These are phyloP conservation scores for Pseudognaphalium luteoalbum DNA, from an alignment of 129 eudicot genomes.

Conservation along the genomic window DNA sequence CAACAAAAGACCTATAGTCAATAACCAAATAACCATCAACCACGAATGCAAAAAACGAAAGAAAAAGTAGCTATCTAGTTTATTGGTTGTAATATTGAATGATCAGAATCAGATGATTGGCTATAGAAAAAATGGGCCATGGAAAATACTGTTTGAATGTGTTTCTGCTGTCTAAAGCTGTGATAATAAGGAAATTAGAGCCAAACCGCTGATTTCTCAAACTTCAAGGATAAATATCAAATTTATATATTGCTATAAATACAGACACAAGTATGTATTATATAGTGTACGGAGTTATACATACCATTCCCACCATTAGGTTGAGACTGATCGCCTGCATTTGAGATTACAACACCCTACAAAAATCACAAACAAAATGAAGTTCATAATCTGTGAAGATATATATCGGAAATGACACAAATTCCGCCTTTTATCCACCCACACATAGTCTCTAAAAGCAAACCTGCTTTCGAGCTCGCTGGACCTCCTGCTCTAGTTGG, in stretches of 20 bases:
- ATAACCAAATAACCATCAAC: too few species aligned
- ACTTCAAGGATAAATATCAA: too few species aligned
- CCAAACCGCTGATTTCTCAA: too few species aligned
- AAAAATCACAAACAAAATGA: slow-evolving; percentile 10
- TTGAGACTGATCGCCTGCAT: slow-evolving; percentile 75
- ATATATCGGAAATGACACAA: background rate
- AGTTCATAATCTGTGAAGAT: slow-evolving; percentile 11
- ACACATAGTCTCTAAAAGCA: slow-evolving; percentile 8
- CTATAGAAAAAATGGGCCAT: too few species aligned
- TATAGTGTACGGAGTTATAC: background rate
- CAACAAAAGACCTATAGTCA: slow-evolving; percentile 7
- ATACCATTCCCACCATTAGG: slow-evolving; percentile 62
- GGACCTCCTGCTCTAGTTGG: slow-evolving; percentile 96
- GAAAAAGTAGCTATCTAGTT: too few species aligned
- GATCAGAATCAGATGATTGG: too few species aligned
- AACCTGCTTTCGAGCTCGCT: slow-evolving; percentile 95
- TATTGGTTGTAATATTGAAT: too few species aligned
- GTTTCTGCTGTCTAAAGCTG: too few species aligned
- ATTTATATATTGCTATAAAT: background rate
- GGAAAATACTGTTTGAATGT: too few species aligned
- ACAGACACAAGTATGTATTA: background rate
- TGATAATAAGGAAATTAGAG: too few species aligned
- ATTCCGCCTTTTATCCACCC: background rate
- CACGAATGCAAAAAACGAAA: background rate
- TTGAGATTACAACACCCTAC: slow-evolving; percentile 70